Conservation (phyloP, 352 stramenopile species). For the Phytophthora cactorum region DNA sequence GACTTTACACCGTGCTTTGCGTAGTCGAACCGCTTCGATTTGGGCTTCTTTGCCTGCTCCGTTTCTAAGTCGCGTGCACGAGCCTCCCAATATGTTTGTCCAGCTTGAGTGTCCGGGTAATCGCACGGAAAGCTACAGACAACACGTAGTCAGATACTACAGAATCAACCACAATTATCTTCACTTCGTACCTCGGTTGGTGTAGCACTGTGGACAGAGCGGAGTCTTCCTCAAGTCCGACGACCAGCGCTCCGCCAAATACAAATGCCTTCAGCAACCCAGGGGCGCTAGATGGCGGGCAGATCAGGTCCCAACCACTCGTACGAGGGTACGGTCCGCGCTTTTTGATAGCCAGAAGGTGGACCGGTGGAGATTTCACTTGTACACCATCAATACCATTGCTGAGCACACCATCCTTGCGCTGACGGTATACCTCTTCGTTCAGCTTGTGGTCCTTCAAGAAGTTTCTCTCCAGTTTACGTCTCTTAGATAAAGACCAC, state of each 20-base stretch:
- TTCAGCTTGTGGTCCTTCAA: conserved; percentile 73
- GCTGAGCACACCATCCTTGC: conserved; percentile 22
- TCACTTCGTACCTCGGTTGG: conserved; percentile 40
- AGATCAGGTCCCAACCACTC: conserved; percentile 76
- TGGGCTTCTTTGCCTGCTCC: conserved; percentile 60
- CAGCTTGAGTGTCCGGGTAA: conserved; percentile 72
- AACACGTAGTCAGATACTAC: conserved; percentile 11
- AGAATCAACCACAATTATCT: background rate
- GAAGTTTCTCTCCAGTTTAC: conserved; percentile 41
- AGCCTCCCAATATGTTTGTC: conserved; percentile 61
- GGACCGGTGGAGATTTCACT: conserved; percentile 26
- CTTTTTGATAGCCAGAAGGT: conserved; percentile 58
- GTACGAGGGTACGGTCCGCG: conserved; percentile 44
- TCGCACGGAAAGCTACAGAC: conserved; percentile 74
- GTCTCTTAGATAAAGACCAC: conserved; percentile 62
- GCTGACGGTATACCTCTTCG: conserved; percentile 36
- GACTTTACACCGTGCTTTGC: conserved; percentile 62
- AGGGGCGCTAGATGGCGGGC: conserved; percentile 47
- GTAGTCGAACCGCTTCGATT: conserved; percentile 71
- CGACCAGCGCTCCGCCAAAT: conserved; percentile 69
- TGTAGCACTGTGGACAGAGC: conserved; percentile 64
- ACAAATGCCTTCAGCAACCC: conserved; percentile 67
- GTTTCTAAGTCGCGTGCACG: conserved; percentile 25
- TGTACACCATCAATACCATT: conserved; percentile 1
- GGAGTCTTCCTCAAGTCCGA: conserved; percentile 75